phyloP scores from a whole-genome alignment of 805 yeast genomes.

The Saccharomycopsis microspora region DNA sequence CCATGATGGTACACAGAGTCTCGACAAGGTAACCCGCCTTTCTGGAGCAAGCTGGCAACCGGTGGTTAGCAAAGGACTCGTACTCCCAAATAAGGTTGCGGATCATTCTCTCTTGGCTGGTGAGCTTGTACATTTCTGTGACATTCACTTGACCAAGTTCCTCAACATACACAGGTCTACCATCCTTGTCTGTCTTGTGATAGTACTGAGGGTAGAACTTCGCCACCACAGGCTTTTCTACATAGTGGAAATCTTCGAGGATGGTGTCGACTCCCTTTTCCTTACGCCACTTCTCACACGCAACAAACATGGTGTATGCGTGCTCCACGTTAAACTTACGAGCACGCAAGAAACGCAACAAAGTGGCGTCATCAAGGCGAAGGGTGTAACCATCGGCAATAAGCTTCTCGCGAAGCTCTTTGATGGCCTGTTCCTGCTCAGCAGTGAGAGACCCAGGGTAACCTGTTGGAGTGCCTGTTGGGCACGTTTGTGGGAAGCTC shows the following conservation, averaged over 20 bases:
- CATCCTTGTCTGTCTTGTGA: slow-evolving; percentile 94
- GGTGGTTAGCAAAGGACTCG: slow-evolving; percentile 72
- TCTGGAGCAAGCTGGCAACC: slow-evolving; percentile 93
- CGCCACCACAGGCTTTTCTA: slow-evolving; percentile 88
- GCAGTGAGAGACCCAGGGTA: slow-evolving; percentile 71
- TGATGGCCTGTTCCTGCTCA: slow-evolving; percentile 51
- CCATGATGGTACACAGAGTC: slow-evolving; percentile 94
- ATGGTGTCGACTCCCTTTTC: slow-evolving; percentile 82
- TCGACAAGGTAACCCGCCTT: slow-evolving; percentile 68
- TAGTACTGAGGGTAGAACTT: slow-evolving; percentile 91
- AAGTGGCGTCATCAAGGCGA: slow-evolving; percentile 77
- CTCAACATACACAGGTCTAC: slow-evolving; percentile 92
- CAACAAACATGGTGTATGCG: slow-evolving; percentile 72
- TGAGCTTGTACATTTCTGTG: slow-evolving; percentile 83
- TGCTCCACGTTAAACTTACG: slow-evolving; percentile 81
- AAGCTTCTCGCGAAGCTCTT: slow-evolving; percentile 45
- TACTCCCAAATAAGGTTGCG: slow-evolving; percentile 96
- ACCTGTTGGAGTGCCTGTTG: slow-evolving; percentile 34
- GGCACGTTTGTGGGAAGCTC: slow-evolving; percentile 12
- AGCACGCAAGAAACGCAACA: slow-evolving; percentile 81
- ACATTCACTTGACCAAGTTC: slow-evolving; percentile 87
- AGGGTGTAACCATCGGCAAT: slow-evolving; percentile 55
- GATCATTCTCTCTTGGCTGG: slow-evolving; percentile 92
- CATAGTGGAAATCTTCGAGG: slow-evolving; percentile 77
- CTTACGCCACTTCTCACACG: slow-evolving; percentile 87